phyloP scores from a whole-genome alignment of 208 protist genomes.

The Acanthamoeba royreba region DNA sequence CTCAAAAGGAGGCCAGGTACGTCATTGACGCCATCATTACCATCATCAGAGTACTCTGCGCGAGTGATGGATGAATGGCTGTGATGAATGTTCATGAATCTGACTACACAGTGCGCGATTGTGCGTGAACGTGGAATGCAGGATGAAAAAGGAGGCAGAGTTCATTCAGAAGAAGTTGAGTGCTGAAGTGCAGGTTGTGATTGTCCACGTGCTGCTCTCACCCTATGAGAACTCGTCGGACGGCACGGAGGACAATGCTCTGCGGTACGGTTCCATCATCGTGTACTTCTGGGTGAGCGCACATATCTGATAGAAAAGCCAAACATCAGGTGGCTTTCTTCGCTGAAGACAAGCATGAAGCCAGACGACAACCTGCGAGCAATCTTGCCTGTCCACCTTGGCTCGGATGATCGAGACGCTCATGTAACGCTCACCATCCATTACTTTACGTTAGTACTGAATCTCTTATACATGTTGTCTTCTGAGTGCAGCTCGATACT shows the following conservation, averaged over 20 bases:
- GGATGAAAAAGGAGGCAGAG: background rate
- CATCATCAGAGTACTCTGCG: too few species aligned
- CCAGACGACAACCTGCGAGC: background rate
- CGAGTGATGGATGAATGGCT: too few species aligned
- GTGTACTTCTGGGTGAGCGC: too few species aligned
- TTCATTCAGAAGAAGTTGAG: background rate
- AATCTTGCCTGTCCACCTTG: background rate
- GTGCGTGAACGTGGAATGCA: too few species aligned
- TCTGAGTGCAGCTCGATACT: background rate
- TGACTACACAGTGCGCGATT: too few species aligned
- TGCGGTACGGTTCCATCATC: background rate
- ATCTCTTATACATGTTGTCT: too few species aligned
- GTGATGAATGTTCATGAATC: too few species aligned
- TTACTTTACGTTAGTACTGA: background rate
- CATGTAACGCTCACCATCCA: too few species aligned
- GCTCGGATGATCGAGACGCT: background rate
- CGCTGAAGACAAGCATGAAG: background rate
- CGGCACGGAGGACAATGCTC: too few species aligned
- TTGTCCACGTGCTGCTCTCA: background rate
- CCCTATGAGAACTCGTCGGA: background rate
- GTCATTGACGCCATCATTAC: background rate
- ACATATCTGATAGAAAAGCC: too few species aligned
- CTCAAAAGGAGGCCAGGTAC: background rate
- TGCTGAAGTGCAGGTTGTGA: background rate
- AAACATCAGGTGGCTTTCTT: background rate